phyloP scores from a whole-genome alignment of 108 stramenopile genomes.

The Cyclotella cryptica region DNA sequence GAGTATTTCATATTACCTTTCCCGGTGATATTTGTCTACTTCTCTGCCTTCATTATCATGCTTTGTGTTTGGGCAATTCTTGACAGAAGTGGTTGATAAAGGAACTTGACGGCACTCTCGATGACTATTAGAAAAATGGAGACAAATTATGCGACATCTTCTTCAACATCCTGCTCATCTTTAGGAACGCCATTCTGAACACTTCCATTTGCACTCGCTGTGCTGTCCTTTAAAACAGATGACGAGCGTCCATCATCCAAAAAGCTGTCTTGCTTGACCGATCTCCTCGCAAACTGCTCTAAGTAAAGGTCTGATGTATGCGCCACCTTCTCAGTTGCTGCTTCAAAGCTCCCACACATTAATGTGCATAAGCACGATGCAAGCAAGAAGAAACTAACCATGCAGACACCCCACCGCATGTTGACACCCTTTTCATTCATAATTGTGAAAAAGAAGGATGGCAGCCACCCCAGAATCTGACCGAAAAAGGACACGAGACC shows the following conservation, averaged over 20 bases:
- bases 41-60: too few relatives aligned
- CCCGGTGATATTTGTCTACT: too few relatives aligned
- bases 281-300: conserved; percentile 27
- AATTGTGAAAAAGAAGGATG: conserved; percentile 70
- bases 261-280: not conserved
- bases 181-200: too few relatives aligned
- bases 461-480: conserved; percentile 74
- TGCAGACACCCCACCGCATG: conserved; percentile 56
- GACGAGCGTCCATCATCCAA: not conserved
- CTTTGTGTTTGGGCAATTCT: too few relatives aligned
- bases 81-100: too few relatives aligned
- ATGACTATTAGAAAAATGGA: too few relatives aligned
- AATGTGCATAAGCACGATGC: conserved; percentile 32
- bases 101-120: too few relatives aligned
- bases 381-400: conserved; percentile 38
- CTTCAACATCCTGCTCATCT: too few relatives aligned
- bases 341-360: conserved; percentile 40
- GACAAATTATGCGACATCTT: too few relatives aligned
- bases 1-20: too few relatives aligned
- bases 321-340: conserved; percentile 34
- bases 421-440: conserved; percentile 74
- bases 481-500: conserved; percentile 59
- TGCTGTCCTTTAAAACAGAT: too few relatives aligned
- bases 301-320: conserved; percentile 45
- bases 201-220: too few relatives aligned